Conservation (phyloP, 129 eudicot genomes). For the Apium graveolens region DNA sequence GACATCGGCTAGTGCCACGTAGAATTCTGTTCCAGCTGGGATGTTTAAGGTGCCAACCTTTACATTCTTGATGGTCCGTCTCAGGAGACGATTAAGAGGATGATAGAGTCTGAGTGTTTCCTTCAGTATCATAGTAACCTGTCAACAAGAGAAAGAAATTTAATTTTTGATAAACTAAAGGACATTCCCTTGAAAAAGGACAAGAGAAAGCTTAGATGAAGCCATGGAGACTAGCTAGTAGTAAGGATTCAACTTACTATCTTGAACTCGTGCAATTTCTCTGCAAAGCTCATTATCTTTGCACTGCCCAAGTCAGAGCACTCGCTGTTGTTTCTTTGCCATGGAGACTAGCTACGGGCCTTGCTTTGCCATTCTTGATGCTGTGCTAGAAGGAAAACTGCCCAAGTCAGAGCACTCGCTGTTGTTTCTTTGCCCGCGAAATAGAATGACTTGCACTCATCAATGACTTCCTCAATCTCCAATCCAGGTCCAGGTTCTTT, state of each 20-base stretch:
- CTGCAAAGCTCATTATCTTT: not conserved
- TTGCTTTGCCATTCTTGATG: constrained; percentile 1
- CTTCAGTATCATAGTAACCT: not conserved
- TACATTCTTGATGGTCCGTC: constrained; percentile 1
- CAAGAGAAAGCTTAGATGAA: not conserved
- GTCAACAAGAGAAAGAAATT: not conserved
- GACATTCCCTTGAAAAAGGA: not conserved
- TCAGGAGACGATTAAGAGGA: not conserved
- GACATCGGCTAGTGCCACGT: constrained; percentile 31
- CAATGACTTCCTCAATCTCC: not conserved
- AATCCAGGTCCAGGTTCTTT: not conserved
- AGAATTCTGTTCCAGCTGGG: constrained; percentile 41
- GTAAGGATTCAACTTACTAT: not conserved
- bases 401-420: not conserved
- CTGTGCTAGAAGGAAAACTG: not conserved
- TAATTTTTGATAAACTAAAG: too few species aligned
- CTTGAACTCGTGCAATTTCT: not conserved
- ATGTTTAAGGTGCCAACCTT: constrained; percentile 25
- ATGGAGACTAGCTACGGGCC: too few species aligned
- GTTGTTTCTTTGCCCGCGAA: not conserved
- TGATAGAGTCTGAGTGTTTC: not conserved
- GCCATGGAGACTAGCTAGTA: not conserved
- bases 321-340: not conserved
- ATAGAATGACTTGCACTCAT: not conserved
- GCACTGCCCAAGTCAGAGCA: constrained; percentile 1